Conservation (phyloP, 2,329 filamentous ascomycete genomes). For the Trichoderma semiorbis region DNA sequence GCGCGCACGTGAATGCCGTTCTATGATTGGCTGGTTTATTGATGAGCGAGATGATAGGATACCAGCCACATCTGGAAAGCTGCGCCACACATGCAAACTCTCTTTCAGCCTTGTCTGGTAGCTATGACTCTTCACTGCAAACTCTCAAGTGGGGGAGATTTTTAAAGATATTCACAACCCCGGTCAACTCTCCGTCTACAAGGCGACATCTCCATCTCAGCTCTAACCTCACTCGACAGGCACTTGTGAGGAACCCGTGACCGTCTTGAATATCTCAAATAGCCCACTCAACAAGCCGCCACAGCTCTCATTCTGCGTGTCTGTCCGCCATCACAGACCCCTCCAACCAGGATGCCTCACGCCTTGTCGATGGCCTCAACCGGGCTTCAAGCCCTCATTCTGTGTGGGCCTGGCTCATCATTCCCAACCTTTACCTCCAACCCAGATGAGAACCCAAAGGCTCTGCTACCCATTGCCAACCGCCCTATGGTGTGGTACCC, state of each 20-base stretch:
- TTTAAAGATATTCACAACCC: constrained; percentile 12
- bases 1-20: constrained; percentile 13
- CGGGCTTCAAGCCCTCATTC: constrained; percentile 77
- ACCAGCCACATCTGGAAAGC: background rate
- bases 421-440: constrained; percentile 80
- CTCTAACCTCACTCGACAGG: background rate
- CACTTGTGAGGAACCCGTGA: background rate
- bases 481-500: constrained; percentile 89
- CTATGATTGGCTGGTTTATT: background rate
- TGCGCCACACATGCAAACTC: constrained; percentile 1
- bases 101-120: constrained; percentile 9
- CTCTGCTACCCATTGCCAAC: constrained; percentile 77
- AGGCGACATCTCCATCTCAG: background rate
- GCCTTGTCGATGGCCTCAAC: constrained; percentile 68
- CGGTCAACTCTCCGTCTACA: background rate
- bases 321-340: background rate
- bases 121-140: constrained; percentile 13
- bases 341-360: constrained; percentile 61
- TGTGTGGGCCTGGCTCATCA: constrained; percentile 78
- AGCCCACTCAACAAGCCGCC: background rate
- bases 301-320: background rate
- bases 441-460: constrained; percentile 77
- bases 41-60: background rate
- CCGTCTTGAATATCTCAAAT: background rate
- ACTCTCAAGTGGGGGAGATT: background rate